These are phyloP conservation scores for Viola odorata DNA, from an alignment of 345 rosid species.

Conservation along the genomic window DNA sequence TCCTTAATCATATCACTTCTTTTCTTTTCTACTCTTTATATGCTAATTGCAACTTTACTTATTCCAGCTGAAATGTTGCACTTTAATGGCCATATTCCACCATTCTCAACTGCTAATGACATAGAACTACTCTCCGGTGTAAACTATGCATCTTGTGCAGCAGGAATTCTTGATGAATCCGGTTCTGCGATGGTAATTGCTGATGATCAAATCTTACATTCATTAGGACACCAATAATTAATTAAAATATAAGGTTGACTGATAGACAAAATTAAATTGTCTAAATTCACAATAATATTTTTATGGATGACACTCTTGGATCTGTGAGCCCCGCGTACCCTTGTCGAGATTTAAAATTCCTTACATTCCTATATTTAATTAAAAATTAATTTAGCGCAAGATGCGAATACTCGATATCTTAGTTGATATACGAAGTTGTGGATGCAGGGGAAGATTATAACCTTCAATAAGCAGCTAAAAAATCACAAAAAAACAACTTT, in stretches of 20 bases:
- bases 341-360: too few relatives aligned
- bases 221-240: background rate
- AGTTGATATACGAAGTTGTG: background rate
- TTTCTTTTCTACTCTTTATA: background rate
- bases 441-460: conserved; percentile 43
- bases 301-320: too few relatives aligned
- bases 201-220: background rate
- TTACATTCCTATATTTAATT: too few relatives aligned
- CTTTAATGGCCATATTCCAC: conserved; percentile 25
- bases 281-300: too few relatives aligned
- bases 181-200: conserved; percentile 22
- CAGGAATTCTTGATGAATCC: conserved; percentile 43
- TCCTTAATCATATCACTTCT: background rate
- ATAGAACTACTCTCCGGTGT: conserved; percentile 23
- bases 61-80: conserved; percentile 32
- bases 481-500: conserved; percentile 14
- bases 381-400: too few relatives aligned
- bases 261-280: too few relatives aligned
- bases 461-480: conserved; percentile 35
- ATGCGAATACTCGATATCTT: too few relatives aligned
- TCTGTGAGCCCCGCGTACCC: too few relatives aligned
- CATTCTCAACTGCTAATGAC: conserved; percentile 22
- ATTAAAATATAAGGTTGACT: too few relatives aligned
- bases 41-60: background rate
- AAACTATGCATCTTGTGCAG: conserved; percentile 46